Base-by-base conservation (phyloP, 2,329 filamentous ascomycete species). In the Claviceps cyperi region DNA sequence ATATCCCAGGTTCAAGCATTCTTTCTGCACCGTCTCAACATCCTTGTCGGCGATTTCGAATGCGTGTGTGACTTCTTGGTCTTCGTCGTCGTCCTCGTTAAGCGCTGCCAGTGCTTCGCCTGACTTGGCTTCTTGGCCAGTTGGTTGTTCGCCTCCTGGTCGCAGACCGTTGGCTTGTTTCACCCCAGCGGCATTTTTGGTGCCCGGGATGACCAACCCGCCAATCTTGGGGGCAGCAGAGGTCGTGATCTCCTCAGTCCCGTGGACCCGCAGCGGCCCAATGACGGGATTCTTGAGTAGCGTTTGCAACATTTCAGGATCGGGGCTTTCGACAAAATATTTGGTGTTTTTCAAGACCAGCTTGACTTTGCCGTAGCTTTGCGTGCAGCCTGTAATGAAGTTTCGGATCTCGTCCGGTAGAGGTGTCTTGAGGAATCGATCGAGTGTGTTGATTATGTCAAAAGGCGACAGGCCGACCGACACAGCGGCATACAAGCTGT, bases 291-390 rank as follows among this genome's bases (percentile, higher is more conserved):
- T 91, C 60, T 85, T 82, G 37, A 97, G 74, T n/a, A 97, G 74
- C 60, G 78, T 84, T 65, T 95, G 88, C 51, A 97, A 74, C 63
- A 96, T 86, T 11, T 82, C 76, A 13, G 89, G 84, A 64, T 97
- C 91, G 19, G 86, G 83, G 59, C 86, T 96, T 67, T 98, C 92
- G 53, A 97, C 82, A 58, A 85, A 96, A 66, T 94, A 96, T 56
- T 87, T 86, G 54, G 91, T 97, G 60, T 96, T 86, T 65, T 95
- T 94, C 55, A 97, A 68, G 43, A 97, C 92, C 49, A 97, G 78
- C 65, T 95, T 92, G 50, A 96, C 89, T 67, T 96, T 97, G 56
- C 92, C 92, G 63, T 92, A 97, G 48, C 86, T 92, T 55, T 86
- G 82, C 5, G 89, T 94, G 54, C 88, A 92, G 53, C 81, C 81